Percentiles rank a stretch among this genome's conserved stretches.
Conservation (phyloP, 345 rosid genomes). For the Passiflora organensis region DNA sequence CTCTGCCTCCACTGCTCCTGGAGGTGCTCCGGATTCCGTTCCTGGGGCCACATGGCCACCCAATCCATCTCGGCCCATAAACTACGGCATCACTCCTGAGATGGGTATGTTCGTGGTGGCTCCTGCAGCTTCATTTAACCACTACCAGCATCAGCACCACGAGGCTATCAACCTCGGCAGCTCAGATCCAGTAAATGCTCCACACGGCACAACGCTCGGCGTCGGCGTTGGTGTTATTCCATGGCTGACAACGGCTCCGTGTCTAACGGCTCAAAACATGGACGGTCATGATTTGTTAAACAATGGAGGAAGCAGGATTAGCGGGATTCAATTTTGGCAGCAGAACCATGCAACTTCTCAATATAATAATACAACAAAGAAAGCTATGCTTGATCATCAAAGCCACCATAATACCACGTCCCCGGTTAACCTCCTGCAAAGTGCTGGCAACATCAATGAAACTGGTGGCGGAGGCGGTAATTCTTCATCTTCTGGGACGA, state of each 20-base stretch:
- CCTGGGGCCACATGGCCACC: slow-evolving; percentile 49
- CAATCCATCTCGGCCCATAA: slow-evolving; percentile 35
- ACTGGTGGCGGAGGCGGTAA: slow-evolving; percentile 21
- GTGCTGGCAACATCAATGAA: slow-evolving; percentile 1
- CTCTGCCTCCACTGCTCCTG: slow-evolving; percentile 20
- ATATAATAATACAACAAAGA: slow-evolving; percentile 35
- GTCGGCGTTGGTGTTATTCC: slow-evolving; percentile 74
- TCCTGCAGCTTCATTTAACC: slow-evolving; percentile 54
- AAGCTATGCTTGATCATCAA: slow-evolving; percentile 34
- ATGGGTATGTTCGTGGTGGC: slow-evolving; percentile 90
- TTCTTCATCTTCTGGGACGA: slow-evolving; percentile 43
- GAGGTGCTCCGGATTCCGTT: slow-evolving; percentile 12
- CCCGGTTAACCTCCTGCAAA: slow-evolving; percentile 25
- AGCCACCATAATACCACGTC: slow-evolving; percentile 14
- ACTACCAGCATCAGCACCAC: slow-evolving; percentile 43
- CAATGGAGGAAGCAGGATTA: slow-evolving; percentile 26
- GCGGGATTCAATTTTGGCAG: slow-evolving; percentile 82
- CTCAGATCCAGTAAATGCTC: slow-evolving; percentile 32
- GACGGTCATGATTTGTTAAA: slow-evolving; percentile 44
- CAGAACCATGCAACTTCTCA: slow-evolving; percentile 42
- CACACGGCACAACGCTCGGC: slow-evolving; percentile 55
- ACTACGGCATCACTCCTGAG: slow-evolving; percentile 57
- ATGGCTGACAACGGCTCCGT: slow-evolving; percentile 58
- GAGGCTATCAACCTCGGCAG: slow-evolving; percentile 23
- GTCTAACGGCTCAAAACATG: slow-evolving; percentile 41